These are phyloP conservation scores for Gloeophyllum trabeum DNA, from an alignment of 768 basidiomycete genomes.

Conservation along the genomic window DNA sequence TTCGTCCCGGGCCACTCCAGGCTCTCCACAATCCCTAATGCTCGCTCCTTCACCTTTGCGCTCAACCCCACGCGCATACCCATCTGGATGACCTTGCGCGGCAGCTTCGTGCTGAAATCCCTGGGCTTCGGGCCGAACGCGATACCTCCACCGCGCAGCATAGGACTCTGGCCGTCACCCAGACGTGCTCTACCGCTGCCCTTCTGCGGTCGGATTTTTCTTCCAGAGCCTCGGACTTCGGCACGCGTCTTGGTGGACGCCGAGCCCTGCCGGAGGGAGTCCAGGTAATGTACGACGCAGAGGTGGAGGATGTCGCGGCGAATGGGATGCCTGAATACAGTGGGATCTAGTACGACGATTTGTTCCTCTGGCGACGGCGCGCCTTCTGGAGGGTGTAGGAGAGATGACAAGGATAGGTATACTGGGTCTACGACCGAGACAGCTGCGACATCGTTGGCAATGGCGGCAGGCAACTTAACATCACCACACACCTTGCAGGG, in stretches of 20 bases:
- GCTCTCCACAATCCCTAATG: conserved; percentile 64
- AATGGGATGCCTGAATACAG: conserved; percentile 83
- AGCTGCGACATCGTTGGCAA: conserved; percentile 16
- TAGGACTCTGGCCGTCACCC: conserved; percentile 80
- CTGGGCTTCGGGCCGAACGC: conserved; percentile 88
- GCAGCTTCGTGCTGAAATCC: conserved; percentile 85
- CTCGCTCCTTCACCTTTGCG: conserved; percentile 63
- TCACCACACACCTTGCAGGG: not conserved
- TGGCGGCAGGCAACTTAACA: no score
- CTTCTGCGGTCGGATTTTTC: conserved; percentile 87
- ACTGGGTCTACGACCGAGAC: conserved; percentile 33
- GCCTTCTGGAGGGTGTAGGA: conserved; percentile 35
- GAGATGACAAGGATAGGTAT: conserved; percentile 49
- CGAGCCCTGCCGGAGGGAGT: conserved; percentile 84
- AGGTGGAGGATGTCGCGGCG: conserved; percentile 90
- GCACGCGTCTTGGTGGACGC: conserved; percentile 86
- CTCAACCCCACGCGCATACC: conserved; percentile 88
- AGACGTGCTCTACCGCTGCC: conserved; percentile 84
- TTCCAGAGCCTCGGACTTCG: conserved; percentile 82
- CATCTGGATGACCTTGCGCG: conserved; percentile 88
- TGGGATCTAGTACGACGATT: conserved; percentile 58
- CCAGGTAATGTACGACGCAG: conserved; percentile 81
- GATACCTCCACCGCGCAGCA: conserved; percentile 84
- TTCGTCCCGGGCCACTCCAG: conserved; percentile 65
- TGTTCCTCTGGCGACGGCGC: conserved; percentile 26